Percentiles rank a stretch among this genome's conserved stretches.
Evolutionary conservation across 179 eudicot species (phyloP).

Genomic region (Spinacia oleracea): DNA sequence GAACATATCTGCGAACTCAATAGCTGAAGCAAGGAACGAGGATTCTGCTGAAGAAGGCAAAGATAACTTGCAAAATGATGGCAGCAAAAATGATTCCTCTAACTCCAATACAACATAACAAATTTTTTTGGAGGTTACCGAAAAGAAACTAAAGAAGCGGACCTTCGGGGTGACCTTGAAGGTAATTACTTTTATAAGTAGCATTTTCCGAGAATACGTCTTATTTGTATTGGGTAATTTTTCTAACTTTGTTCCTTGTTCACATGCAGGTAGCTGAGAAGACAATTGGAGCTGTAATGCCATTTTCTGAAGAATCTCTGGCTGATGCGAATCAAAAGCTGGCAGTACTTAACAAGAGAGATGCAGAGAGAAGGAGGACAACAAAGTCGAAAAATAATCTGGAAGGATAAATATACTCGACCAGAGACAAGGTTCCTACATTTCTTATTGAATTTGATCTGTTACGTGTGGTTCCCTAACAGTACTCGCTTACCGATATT

Average conservation of each 20-base stretch:
- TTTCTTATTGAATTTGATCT: constrained; percentile 10
- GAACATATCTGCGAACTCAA: constrained; percentile 48
- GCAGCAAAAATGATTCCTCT: constrained; percentile 36
- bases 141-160: constrained; percentile 85
- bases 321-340: constrained; percentile 63
- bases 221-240: not conserved
- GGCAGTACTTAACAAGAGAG: constrained; percentile 74
- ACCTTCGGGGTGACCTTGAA: constrained; percentile 88
- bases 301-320: constrained; percentile 67
- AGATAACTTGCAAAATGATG: constrained; percentile 43
- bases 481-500: no score
- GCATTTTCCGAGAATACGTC: not conserved
- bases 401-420: constrained; percentile 88
- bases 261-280: constrained; percentile 69
- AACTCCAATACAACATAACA: constrained; percentile 46
- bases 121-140: constrained; percentile 46
- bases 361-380: constrained; percentile 83
- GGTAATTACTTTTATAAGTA: constrained; percentile 49
- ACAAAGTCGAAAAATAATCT: constrained; percentile 85
- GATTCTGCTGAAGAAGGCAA: constrained; percentile 52
- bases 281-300: constrained; percentile 59
- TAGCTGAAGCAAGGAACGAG: constrained; percentile 46
- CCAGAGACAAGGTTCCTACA: constrained; percentile 73
- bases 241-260: constrained; percentile 14
- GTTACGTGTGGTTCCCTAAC: no score